Evolutionary conservation across 2,329 filamentous ascomycete genomes (phyloP), one percentile per base, ranked within the genome.

Genomic region (Neonectria ditissima): DNA sequence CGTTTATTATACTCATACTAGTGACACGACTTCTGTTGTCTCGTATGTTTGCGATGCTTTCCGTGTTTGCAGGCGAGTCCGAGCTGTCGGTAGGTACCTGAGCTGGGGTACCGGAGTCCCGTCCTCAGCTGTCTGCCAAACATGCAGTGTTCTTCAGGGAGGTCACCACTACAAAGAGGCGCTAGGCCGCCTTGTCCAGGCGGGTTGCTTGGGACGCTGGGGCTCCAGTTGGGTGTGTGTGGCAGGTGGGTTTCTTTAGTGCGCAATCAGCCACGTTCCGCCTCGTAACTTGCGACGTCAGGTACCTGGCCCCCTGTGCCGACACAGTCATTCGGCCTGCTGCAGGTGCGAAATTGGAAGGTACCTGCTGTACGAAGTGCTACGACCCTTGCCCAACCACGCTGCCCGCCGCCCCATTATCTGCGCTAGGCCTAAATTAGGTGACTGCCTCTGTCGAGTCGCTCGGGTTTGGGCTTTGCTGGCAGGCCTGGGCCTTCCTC

Each of bases 361-460:
- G 60, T 61, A 62, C 56, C 56, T 65, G 54, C 63, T 56, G 63
- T 54, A 62, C 68, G 48, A 65, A 66, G 65, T 52, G 32, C 47
- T 54, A 67, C n/a, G n/a, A n/a, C 54, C 68, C 68, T 58, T 70
- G 69, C 66, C 69, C 44, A 55, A 50, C 32, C 28, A 60, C 54
- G 53, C 37, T 20, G 37, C n/a, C n/a, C 9, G 37, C 34, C 16
- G 6, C 34, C 56, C 63, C 59, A 55, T 63, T 65, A 54, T 55
- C 58, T n/a, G 61, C 76, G 73, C 78, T 79, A 78, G 65, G 65
- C 78, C 76, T 48, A 72, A 75, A 75, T 55, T 66, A 76, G 76
- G 37, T 55, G 47, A 47, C 58, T 65, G 60, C 57, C 67, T 62
- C 66, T 61, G 52, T 39, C 37, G 47, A 51, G 39, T 50, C 52